These are phyloP conservation scores for Penicillium sp. DNA, from an alignment of 2,329 filamentous ascomycete species.

Conservation along the genomic window DNA sequence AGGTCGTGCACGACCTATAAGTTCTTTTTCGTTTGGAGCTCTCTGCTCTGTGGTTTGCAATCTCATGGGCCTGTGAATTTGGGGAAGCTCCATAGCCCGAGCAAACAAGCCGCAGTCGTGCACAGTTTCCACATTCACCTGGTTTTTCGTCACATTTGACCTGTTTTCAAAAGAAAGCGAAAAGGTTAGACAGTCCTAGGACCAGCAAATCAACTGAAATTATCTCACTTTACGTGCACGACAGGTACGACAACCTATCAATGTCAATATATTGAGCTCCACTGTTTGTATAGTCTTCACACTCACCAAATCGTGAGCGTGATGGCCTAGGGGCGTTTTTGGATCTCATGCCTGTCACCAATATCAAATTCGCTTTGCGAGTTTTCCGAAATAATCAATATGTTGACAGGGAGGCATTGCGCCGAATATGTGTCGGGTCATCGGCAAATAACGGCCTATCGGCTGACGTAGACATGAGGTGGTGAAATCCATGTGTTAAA, in stretches of 20 bases:
- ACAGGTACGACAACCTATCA: conserved; percentile 21
- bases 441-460: conserved; percentile 7
- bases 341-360: conserved; percentile 2
- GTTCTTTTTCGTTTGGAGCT: conserved; percentile 16
- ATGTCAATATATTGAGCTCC: neutral
- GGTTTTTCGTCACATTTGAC: conserved; percentile 24
- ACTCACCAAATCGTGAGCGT: conserved; percentile 23
- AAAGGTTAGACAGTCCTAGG: neutral
- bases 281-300: neutral
- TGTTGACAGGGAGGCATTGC: neutral
- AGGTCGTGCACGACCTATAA: conserved; percentile 20
- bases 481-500: conserved; percentile 11
- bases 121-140: conserved; percentile 21
- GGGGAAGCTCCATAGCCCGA: conserved; percentile 16
- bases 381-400: neutral
- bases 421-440: conserved; percentile 1
- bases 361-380: neutral
- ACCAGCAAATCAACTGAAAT: neutral
- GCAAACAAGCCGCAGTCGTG: conserved; percentile 20
- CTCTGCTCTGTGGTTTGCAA: neutral
- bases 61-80: neutral
- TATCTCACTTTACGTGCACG: conserved; percentile 23
- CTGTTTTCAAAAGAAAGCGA: neutral
- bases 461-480: neutral
- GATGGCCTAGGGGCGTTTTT: conserved; percentile 6